Percentiles rank a stretch among this genome's conserved stretches.
Conservation (phyloP, 257 asterid genomes). For the Verbena officinalis region DNA sequence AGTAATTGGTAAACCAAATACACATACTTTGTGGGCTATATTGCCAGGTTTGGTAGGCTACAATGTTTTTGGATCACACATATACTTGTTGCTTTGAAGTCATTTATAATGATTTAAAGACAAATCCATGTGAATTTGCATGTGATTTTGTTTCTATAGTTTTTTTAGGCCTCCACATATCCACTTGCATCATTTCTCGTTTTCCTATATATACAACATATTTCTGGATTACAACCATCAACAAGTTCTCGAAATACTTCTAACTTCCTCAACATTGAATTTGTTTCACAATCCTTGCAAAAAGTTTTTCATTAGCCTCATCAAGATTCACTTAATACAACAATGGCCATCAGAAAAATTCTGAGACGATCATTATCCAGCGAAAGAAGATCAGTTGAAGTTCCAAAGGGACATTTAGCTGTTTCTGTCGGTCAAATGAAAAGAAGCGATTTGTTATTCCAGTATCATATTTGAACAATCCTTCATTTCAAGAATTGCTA, state of each 20-base stretch:
- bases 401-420: constrained; percentile 40
- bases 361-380: constrained; percentile 33
- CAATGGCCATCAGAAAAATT: constrained; percentile 40
- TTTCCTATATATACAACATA: constrained; percentile 7
- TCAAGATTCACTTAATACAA: not conserved
- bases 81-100: not conserved
- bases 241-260: not conserved
- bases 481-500: constrained; percentile 40
- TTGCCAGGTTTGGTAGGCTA: constrained; percentile 10
- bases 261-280: not conserved
- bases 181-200: not conserved
- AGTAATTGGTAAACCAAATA: not conserved
- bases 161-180: not conserved
- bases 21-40: no score
- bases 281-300: not conserved
- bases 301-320: not conserved
- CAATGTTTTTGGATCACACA: constrained; percentile 2
- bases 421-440: constrained; percentile 41
- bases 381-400: constrained; percentile 1
- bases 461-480: constrained; percentile 41
- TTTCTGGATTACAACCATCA: constrained; percentile 1
- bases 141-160: constrained; percentile 6
- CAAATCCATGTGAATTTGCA: constrained; percentile 18
- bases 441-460: constrained; percentile 41
- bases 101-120: not conserved